A percentile compares a stretch with the other conserved stretches of the same genome.
These are phyloP conservation scores for Dalechampia spathulata DNA, from an alignment of 441 rosid species.

Conservation along the genomic window DNA sequence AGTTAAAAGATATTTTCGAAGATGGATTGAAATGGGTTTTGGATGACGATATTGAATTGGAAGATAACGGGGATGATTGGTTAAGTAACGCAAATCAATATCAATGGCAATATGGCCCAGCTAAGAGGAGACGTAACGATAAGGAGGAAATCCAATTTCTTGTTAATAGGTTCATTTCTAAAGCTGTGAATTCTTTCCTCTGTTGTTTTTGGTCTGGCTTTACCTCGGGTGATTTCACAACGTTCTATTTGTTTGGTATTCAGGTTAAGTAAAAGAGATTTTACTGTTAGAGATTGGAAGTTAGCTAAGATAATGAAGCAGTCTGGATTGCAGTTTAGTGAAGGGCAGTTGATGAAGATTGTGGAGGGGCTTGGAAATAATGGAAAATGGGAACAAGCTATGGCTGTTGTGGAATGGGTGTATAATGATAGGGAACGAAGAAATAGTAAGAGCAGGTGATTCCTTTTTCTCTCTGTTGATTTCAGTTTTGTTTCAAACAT, in stretches of 20 bases:
- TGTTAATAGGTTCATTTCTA: conserved; percentile 46
- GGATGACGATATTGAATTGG: conserved; percentile 62
- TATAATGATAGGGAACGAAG: conserved; percentile 50
- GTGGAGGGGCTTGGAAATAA: conserved; percentile 53
- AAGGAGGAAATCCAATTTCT: conserved; percentile 59
- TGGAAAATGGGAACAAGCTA: conserved; percentile 69
- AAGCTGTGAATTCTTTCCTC: neutral
- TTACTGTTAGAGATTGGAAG: conserved; percentile 74
- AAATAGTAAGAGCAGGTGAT: conserved; percentile 65
- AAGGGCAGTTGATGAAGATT: conserved; percentile 78
- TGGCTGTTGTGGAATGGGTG: conserved; percentile 72
- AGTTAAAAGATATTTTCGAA: conserved; percentile 65
- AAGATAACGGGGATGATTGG: conserved; percentile 15
- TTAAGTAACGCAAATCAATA: conserved; percentile 12
- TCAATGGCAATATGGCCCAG: conserved; percentile 30
- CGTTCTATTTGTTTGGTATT: neutral
- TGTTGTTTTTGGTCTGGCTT: too few species aligned
- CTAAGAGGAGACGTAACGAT: conserved; percentile 50
- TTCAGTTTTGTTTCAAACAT: neutral
- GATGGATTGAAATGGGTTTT: conserved; percentile 71
- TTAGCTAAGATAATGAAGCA: conserved; percentile 85
- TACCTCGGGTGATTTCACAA: too few species aligned
- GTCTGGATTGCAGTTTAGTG: conserved; percentile 66
- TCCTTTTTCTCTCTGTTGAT: neutral
- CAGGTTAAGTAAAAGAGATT: conserved; percentile 66